Conservation (phyloP, 1,284 basidiomycete species). For the Fomitopsis betulina region DNA sequence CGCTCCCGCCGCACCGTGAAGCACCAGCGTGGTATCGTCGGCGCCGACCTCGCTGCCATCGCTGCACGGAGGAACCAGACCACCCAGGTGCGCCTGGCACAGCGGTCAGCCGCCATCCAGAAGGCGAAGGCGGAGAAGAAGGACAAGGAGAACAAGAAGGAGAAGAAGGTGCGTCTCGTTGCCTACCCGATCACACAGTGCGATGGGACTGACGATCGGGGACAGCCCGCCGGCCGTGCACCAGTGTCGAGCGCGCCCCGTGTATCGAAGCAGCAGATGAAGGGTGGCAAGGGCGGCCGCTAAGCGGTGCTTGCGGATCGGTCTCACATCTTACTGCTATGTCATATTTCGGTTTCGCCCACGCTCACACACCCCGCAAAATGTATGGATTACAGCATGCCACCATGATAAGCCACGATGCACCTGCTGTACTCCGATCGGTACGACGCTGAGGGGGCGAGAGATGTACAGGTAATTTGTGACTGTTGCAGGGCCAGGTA, state of each 20-base stretch:
- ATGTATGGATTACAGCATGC: conserved; percentile 28
- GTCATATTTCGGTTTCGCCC: conserved; percentile 16
- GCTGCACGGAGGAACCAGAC: conserved; percentile 91
- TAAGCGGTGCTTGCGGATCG: conserved; percentile 28
- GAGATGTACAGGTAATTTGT: no score
- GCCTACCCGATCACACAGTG: not conserved
- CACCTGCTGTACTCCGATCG: not conserved
- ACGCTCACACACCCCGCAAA: conserved; percentile 19
- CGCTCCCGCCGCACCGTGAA: conserved; percentile 96
- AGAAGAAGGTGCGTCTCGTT: conserved; percentile 57
- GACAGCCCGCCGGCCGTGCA: conserved; percentile 38
- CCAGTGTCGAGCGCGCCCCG: conserved; percentile 62
- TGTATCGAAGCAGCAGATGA: conserved; percentile 95
- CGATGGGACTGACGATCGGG: not conserved
- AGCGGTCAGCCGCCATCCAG: conserved; percentile 80
- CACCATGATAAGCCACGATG: conserved; percentile 13
- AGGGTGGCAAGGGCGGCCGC: conserved; percentile 79
- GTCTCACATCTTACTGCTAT: conserved; percentile 13
- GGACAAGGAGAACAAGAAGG: conserved; percentile 93
- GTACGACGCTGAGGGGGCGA: no score
- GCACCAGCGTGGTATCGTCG: conserved; percentile 97
- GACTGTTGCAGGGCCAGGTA: no score
- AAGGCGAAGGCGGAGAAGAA: conserved; percentile 96
- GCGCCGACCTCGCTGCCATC: conserved; percentile 91
- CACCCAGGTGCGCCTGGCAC: conserved; percentile 79